These are phyloP conservation scores for Mortierella sp. DNA, from an alignment of 371 early-diverging fungal genomes.

Conservation along the genomic window DNA sequence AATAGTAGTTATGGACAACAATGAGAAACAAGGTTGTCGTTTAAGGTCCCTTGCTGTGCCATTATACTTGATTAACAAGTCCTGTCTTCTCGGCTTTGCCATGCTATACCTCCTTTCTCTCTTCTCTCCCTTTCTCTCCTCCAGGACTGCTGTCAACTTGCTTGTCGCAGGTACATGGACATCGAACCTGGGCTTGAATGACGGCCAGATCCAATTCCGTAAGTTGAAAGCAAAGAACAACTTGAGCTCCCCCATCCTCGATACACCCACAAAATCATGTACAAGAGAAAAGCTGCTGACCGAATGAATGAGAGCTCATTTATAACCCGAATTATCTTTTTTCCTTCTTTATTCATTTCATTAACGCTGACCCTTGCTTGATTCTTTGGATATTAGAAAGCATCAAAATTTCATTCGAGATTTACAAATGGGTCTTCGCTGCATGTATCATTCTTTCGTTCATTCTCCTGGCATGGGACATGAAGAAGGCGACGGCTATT, in stretches of 20 bases:
- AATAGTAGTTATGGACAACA: not conserved
- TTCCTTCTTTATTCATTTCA: not conserved
- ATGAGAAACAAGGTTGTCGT: too few relatives aligned
- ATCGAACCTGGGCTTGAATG: slow-evolving; percentile 17
- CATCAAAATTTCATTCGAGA: slow-evolving; percentile 37
- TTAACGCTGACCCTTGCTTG: slow-evolving; percentile 5
- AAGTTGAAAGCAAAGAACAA: not conserved
- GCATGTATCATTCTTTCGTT: slow-evolving; percentile 81
- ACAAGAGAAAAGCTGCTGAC: not conserved
- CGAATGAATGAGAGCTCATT: not conserved
- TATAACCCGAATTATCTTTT: not conserved
- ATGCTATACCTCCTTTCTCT: not conserved
- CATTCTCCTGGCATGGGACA: slow-evolving; percentile 79
- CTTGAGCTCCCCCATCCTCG: not conserved
- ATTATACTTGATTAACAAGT: not conserved
- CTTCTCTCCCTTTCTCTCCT: slow-evolving; percentile 22
- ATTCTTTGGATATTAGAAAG: not conserved
- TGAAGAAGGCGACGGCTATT: slow-evolving; percentile 76
- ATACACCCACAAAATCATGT: not conserved
- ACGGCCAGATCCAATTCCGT: slow-evolving; percentile 22
- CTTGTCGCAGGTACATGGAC: slow-evolving; percentile 31
- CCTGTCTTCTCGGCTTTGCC: not conserved
- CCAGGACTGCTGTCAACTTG: slow-evolving; percentile 58
- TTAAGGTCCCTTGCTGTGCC: not conserved
- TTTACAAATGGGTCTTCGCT: slow-evolving; percentile 73